Evolutionary conservation across 257 asterid genomes (phyloP).

Genomic region (Solanum medicagineum): DNA sequence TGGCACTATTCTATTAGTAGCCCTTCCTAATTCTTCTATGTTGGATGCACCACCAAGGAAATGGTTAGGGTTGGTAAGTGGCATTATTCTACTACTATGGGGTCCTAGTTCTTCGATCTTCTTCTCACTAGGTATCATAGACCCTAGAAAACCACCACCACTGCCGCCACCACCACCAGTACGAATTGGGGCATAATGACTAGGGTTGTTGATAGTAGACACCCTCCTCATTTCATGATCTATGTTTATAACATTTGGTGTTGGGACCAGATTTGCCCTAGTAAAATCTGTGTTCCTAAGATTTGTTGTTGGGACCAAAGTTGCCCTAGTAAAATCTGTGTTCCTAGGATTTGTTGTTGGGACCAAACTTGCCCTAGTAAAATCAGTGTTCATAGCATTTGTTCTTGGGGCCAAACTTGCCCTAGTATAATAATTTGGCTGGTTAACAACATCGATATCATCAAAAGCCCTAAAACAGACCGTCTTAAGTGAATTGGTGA

Average conservation of each 20-base stretch:
- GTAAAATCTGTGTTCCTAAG: not conserved
- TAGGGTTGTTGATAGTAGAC: not conserved
- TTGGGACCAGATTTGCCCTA: not conserved
- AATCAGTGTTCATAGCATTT: not conserved
- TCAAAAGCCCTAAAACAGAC: conserved; percentile 5
- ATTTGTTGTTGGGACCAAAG: not conserved
- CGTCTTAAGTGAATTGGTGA: not conserved
- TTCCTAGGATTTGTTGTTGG: not conserved
- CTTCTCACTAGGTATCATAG: not conserved
- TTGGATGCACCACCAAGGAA: not conserved
- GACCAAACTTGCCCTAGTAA: not conserved
- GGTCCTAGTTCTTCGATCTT: not conserved
- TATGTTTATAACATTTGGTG: not conserved
- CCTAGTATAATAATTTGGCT: not conserved
- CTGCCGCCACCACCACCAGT: not conserved
- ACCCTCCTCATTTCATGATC: not conserved
- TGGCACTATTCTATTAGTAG: not conserved
- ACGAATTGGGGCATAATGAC: not conserved
- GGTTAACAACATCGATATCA: conserved; percentile 15
- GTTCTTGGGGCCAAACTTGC: not conserved
- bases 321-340: not conserved
- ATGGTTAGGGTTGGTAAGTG: not conserved
- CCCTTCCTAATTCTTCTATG: not conserved
- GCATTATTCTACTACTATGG: not conserved
- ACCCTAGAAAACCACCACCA: not conserved